Conservation (phyloP, 2,329 filamentous ascomycete species). For the Claviceps monticola region DNA sequence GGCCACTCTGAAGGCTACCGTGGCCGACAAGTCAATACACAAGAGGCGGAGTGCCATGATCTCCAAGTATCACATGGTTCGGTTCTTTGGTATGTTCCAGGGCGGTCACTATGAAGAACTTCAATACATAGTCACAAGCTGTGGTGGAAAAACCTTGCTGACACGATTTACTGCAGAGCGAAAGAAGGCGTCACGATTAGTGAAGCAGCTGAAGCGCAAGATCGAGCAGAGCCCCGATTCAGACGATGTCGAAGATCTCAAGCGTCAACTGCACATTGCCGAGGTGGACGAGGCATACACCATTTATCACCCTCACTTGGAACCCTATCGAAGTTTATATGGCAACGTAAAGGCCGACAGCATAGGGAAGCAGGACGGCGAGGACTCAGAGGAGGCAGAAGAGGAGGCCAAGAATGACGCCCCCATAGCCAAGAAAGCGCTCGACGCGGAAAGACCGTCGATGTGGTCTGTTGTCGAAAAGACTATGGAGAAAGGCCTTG, state of each 20-base stretch:
- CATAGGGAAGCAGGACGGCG: conserved; percentile 21
- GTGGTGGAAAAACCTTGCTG: neutral
- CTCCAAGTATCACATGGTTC: conserved; percentile 66
- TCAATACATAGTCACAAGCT: no score
- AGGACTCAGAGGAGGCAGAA: conserved; percentile 26
- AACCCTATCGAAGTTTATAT: conserved; percentile 55
- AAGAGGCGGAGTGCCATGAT: conserved; percentile 58
- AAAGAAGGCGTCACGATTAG: conserved; percentile 54
- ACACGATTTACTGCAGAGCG: conserved; percentile 35
- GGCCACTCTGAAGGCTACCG: conserved; percentile 48
- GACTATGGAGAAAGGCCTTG: conserved; percentile 42
- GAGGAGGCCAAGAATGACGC: conserved; percentile 21
- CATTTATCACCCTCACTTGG: conserved; percentile 55
- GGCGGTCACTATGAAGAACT: no score
- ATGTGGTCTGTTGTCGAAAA: conserved; percentile 57
- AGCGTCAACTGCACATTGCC: conserved; percentile 48
- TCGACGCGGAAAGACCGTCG: conserved; percentile 36
- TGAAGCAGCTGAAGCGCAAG: conserved; percentile 50
- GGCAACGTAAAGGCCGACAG: conserved; percentile 23
- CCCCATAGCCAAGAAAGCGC: conserved; percentile 27
- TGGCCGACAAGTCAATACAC: conserved; percentile 43
- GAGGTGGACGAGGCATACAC: conserved; percentile 68
- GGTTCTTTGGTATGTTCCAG: conserved; percentile 56
- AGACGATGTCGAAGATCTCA: conserved; percentile 36
- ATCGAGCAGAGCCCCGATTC: conserved; percentile 36